Evolutionary conservation across 164 flowering plant genomes (phyloP).

Genomic region (Platanus orientalis): DNA sequence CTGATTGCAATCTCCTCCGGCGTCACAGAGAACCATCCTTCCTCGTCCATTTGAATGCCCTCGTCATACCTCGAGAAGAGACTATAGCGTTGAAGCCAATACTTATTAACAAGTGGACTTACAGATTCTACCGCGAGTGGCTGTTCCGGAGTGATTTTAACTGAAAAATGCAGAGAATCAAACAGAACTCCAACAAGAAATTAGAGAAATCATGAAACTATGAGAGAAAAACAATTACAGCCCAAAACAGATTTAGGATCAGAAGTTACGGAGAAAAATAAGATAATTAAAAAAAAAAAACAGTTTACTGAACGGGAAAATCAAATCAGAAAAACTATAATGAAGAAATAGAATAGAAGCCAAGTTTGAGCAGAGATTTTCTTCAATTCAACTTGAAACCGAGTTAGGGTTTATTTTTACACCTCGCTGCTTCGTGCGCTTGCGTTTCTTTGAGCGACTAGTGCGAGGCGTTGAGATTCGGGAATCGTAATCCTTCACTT

Average conservation of each 20-base stretch:
- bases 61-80: slow-evolving; percentile 50
- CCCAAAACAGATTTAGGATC: no score
- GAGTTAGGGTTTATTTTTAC: slow-evolving; percentile 4
- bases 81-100: slow-evolving; percentile 45
- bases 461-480: not conserved
- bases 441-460: slow-evolving; percentile 12
- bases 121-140: slow-evolving; percentile 10
- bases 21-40: slow-evolving; percentile 66
- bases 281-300: not conserved
- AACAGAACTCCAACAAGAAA: not conserved
- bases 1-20: slow-evolving; percentile 49
- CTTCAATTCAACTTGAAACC: not conserved
- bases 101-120: slow-evolving; percentile 39
- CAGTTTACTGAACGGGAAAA: not conserved
- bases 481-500: not conserved
- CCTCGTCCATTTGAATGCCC: slow-evolving; percentile 57
- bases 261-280: no score
- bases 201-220: not conserved
- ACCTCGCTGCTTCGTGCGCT: slow-evolving; percentile 15
- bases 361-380: not conserved
- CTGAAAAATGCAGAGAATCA: slow-evolving; percentile 4
- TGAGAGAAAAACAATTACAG: not conserved
- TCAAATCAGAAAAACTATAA: not conserved
- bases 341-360: not conserved
- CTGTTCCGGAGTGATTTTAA: not conserved